Evolutionary conservation across 768 basidiomycete species (phyloP).

Genomic region (Boletus fagicola): DNA sequence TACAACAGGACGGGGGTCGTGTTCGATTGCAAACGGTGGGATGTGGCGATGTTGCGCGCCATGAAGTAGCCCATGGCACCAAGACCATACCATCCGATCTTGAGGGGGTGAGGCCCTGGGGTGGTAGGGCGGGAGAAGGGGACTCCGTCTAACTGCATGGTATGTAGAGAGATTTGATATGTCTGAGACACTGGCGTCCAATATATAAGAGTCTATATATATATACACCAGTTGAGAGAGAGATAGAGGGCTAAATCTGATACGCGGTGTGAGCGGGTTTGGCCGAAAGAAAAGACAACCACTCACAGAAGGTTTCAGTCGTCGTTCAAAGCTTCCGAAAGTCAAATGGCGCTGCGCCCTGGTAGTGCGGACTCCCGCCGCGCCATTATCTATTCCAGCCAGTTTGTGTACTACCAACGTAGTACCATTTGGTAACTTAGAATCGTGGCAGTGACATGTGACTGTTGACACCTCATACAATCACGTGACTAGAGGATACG

Average conservation of each 20-base stretch:
- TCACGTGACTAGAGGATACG: conserved; percentile 6
- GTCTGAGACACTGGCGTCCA: conserved; percentile 3
- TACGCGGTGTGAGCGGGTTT: neutral
- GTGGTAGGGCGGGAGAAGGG: conserved; percentile 64
- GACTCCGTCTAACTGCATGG: conserved; percentile 20
- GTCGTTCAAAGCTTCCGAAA: neutral
- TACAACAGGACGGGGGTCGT: conserved; percentile 63
- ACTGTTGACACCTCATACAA: neutral
- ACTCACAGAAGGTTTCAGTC: neutral
- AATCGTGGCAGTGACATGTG: too few relatives aligned
- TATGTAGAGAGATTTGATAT: conserved; percentile 4
- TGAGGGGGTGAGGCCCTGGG: conserved; percentile 39
- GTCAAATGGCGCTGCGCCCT: neutral
- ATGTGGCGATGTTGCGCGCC: conserved; percentile 74
- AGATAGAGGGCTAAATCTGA: neutral
- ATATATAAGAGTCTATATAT: conserved; percentile 8
- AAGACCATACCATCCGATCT: conserved; percentile 47
- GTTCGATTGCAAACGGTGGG: conserved; percentile 37
- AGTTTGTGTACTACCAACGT: too few relatives aligned
- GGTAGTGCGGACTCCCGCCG: neutral
- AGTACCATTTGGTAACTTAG: too few relatives aligned
- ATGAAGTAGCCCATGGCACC: conserved; percentile 75
- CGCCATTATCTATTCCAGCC: neutral
- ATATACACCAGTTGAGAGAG: neutral
- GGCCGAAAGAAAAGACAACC: neutral